Evolutionary conservation across 768 basidiomycete species (phyloP), one percentile per base, ranked within the genome.

Genomic region (Tephrocybe sp.): DNA sequence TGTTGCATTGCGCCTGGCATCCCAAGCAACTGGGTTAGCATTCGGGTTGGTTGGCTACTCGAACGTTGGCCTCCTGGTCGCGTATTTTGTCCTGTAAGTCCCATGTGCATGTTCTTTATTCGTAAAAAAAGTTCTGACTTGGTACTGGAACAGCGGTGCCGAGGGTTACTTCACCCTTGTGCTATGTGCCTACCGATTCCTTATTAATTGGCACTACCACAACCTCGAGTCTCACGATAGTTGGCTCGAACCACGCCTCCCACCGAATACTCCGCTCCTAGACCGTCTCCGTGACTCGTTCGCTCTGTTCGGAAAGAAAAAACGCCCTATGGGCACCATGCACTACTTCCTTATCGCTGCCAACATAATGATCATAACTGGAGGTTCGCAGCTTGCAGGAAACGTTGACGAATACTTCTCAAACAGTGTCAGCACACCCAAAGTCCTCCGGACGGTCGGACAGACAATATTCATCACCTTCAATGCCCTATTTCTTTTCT

Each of bases 201-300:
- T 70, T 43, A 62, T 70, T 21, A 66, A 64, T 14, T 72, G 70
- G 70, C 70, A 72, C 24, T 61, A 68, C 40, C 66, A 65, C 45
- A 70, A 70, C 43, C 57, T 66, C 18, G 57, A 60, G 3, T 57
- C 51, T 7, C 64, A 64, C 10, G 59, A 63, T 26, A 68, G 67
- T 18, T 72, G 69, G 69, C 61, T 72, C 7, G 70, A 72, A 50
- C 69, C 68, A 12, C 64, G 63, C 23, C 47, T 60, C 25, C 50
- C 44, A 4, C 58, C 58, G 0, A 54, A 50, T 12, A 57, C 60
- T 8, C 49, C 57, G 18, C 41, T 51, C 12, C 55, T 45, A 33
- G 56, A 60, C 12, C 51, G 58, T 23, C 39, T 68, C 50, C 32
- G 58, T 7, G 63, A 63, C 5, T 63, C 68, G 1, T 53, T 69